Conservation (phyloP, 2,329 filamentous ascomycete species). For the Ophiocordyceps camponoti-saundersi region DNA sequence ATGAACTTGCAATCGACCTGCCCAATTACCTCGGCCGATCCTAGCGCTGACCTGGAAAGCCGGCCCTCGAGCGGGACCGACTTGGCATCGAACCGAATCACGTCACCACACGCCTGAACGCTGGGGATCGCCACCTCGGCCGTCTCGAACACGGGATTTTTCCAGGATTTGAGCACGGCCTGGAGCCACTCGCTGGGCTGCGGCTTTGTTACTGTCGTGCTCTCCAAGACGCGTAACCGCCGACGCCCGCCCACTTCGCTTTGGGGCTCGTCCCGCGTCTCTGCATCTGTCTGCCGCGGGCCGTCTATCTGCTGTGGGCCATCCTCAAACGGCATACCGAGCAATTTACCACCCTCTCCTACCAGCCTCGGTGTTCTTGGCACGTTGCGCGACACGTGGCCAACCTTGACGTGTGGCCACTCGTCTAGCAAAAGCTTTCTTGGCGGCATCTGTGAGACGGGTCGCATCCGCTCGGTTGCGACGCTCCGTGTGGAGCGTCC, state of each 20-base stretch:
- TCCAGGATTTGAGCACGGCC: conserved; percentile 45
- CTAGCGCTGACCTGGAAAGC: conserved; percentile 46
- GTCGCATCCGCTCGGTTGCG: conserved; percentile 1
- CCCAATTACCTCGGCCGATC: conserved; percentile 46
- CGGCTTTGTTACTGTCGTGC: conserved; percentile 1
- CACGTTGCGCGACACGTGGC: conserved; percentile 5
- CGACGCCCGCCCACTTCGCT: background rate
- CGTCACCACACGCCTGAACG: conserved; percentile 4
- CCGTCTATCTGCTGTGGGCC: background rate
- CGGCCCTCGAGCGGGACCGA: conserved; percentile 18
- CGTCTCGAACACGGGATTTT: conserved; percentile 57
- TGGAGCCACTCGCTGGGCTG: conserved; percentile 36
- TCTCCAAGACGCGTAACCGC: conserved; percentile 1
- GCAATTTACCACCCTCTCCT: conserved; percentile 21
- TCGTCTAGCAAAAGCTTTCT: conserved; percentile 18
- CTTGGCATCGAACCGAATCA: conserved; percentile 12
- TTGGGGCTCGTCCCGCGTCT: background rate
- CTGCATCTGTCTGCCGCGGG: background rate
- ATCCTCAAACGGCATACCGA: conserved; percentile 28
- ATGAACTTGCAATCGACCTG: conserved; percentile 91
- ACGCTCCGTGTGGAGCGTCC: conserved; percentile 7
- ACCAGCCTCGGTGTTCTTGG: conserved; percentile 12
- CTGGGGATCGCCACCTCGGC: conserved; percentile 27
- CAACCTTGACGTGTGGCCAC: conserved; percentile 20
- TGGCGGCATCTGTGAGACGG: background rate